These are phyloP conservation scores for Byssochlamys sp. DNA, from an alignment of 2,329 filamentous ascomycete species.

Conservation along the genomic window DNA sequence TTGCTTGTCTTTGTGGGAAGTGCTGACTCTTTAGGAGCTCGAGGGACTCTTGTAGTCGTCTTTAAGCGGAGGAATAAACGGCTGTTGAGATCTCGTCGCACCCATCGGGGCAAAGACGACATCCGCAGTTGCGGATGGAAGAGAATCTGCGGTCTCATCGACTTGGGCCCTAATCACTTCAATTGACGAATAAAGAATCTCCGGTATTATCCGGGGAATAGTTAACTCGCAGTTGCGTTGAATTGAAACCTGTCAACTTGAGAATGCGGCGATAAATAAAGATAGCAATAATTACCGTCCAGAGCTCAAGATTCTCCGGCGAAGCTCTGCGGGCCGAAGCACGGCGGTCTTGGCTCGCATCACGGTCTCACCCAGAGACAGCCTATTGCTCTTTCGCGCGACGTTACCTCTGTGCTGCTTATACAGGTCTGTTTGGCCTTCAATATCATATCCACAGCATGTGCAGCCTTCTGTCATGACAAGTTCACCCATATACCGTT, in stretches of 20 bases:
- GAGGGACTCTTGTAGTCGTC: constrained; percentile 17
- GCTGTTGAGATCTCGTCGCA: constrained; percentile 17
- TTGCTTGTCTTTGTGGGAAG: constrained; percentile 14
- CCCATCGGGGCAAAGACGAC: constrained; percentile 13
- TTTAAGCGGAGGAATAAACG: constrained; percentile 20
- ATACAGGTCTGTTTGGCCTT: not conserved
- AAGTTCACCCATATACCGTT: not conserved
- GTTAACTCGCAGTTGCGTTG: not conserved
- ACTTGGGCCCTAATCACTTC: not conserved
- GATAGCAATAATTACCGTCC: not conserved
- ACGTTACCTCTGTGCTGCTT: not conserved
- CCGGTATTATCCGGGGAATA: not conserved
- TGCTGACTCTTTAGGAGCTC: constrained; percentile 14
- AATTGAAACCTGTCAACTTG: not conserved
- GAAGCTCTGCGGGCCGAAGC: not conserved
- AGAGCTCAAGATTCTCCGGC: not conserved
- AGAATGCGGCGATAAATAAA: not conserved
- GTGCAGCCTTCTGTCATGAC: not conserved
- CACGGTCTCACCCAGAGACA: not conserved
- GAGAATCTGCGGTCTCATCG: constrained; percentile 19
- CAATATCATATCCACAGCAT: not conserved
- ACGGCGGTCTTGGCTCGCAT: not conserved
- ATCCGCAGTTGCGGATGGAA: constrained; percentile 22
- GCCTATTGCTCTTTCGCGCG: not conserved
- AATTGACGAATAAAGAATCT: not conserved